Evolutionary conservation across 805 yeast genomes (phyloP).

Genomic region (Dipodascopsis uninucleata): DNA sequence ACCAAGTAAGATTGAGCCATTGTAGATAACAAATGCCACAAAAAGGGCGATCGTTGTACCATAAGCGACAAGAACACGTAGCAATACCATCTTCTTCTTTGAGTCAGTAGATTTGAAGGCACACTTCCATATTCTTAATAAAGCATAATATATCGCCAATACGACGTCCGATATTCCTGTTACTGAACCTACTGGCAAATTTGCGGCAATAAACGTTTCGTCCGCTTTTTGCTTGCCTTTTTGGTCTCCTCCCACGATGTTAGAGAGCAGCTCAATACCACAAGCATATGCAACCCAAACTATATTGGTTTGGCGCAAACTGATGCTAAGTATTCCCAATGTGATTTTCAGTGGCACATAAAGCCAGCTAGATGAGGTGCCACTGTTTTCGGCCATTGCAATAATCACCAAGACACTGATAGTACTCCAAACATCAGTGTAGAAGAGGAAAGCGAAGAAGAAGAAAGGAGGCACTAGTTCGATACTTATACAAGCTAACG

Average conservation of each 20-base stretch:
- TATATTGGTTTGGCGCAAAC: conserved; percentile 87
- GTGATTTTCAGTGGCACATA: neutral
- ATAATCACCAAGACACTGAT: conserved; percentile 57
- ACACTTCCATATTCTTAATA: conserved; percentile 2
- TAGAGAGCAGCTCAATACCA: conserved; percentile 1
- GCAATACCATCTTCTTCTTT: neutral
- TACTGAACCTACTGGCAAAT: conserved; percentile 1
- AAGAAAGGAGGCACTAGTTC: conserved; percentile 63
- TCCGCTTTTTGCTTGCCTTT: conserved; percentile 16
- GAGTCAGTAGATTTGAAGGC: neutral
- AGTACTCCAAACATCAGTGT: conserved; percentile 93
- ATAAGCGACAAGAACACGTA: conserved; percentile 1
- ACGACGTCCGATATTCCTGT: conserved; percentile 1
- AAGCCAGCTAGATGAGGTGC: conserved; percentile 2
- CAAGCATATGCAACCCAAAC: conserved; percentile 55
- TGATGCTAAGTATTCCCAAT: conserved; percentile 47
- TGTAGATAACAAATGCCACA: conserved; percentile 53
- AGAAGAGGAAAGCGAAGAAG: conserved; percentile 71
- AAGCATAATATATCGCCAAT: conserved; percentile 1
- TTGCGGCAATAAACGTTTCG: conserved; percentile 6
- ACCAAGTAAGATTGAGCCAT: conserved; percentile 75
- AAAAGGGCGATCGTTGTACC: conserved; percentile 40
- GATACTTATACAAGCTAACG: conserved; percentile 5
- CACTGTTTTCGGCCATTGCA: conserved; percentile 23
- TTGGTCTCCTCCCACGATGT: conserved; percentile 6